Conservation (phyloP, 208 protist genomes). For the Acanthamoeba lenticulata region DNA sequence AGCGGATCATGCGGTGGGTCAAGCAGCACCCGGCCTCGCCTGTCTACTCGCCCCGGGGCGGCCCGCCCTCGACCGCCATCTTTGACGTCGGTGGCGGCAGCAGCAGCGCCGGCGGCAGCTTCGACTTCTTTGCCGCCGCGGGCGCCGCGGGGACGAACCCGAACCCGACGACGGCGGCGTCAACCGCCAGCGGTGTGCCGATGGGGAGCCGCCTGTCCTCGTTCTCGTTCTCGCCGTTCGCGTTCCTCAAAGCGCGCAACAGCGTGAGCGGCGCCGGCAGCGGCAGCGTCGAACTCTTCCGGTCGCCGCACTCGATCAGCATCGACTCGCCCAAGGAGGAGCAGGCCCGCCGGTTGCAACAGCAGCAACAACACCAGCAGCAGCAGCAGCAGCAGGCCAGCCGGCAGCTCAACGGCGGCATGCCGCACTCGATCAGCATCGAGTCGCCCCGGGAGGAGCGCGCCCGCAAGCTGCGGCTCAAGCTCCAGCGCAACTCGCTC, state of each 20-base stretch:
- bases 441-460: neutral
- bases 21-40: slow-evolving; percentile 6
- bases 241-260: neutral
- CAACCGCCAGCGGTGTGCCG: neutral
- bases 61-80: neutral
- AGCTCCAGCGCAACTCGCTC: neutral
- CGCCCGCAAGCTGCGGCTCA: neutral
- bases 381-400: neutral
- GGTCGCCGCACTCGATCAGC: slow-evolving; percentile 17
- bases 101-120: neutral
- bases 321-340: neutral
- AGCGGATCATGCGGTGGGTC: slow-evolving; percentile 41
- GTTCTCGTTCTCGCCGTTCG: neutral
- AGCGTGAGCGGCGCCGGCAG: neutral
- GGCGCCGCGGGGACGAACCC: neutral
- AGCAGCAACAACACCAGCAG: neutral
- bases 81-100: too few species aligned
- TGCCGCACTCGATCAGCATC: slow-evolving; percentile 24
- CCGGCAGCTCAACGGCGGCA: too few species aligned
- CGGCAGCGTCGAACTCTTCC: neutral
- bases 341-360: neutral
- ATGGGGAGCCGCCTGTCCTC: neutral
- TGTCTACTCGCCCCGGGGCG: neutral
- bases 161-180: neutral
- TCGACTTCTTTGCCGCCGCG: neutral